Conservation (phyloP, 139 green algal genomes). For the Coelastrella sp. region DNA sequence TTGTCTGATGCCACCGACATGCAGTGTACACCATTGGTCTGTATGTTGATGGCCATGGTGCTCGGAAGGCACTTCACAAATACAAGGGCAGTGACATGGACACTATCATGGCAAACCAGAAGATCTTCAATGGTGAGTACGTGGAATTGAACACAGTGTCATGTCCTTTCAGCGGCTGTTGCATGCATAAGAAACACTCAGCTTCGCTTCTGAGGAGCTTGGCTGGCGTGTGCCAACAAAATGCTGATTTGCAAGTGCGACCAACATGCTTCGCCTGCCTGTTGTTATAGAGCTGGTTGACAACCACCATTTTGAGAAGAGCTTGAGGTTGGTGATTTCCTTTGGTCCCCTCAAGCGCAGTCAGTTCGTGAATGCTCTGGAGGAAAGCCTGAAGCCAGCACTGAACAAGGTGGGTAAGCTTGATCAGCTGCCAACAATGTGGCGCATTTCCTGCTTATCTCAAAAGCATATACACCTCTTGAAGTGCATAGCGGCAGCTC, state of each 20-base stretch:
- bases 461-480: too few relatives aligned
- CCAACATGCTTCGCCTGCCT: too few relatives aligned
- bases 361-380: conserved; percentile 71
- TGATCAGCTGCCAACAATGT: background rate
- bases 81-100: conserved; percentile 39
- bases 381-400: conserved; percentile 61
- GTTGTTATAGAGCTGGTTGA: conserved; percentile 7
- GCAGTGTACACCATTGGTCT: conserved; percentile 78
- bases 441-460: too few relatives aligned
- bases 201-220: too few relatives aligned
- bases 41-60: conserved; percentile 71
- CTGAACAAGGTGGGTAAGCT: conserved; percentile 53
- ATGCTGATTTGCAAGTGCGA: background rate
- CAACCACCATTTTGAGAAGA: conserved; percentile 64
- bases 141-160: background rate
- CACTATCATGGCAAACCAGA: conserved; percentile 49
- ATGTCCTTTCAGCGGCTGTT: background rate
- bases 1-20: background rate
- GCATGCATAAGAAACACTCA: too few relatives aligned
- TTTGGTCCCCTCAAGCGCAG: conserved; percentile 62
- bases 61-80: conserved; percentile 59
- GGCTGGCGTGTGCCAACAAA: background rate
- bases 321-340: conserved; percentile 75
- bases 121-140: conserved; percentile 56
- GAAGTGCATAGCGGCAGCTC: too few relatives aligned